Percentiles rank a stretch among this genome's conserved stretches.
phyloP scores from a whole-genome alignment of 805 yeast genomes.

The Wickerhamiella occidentalis region DNA sequence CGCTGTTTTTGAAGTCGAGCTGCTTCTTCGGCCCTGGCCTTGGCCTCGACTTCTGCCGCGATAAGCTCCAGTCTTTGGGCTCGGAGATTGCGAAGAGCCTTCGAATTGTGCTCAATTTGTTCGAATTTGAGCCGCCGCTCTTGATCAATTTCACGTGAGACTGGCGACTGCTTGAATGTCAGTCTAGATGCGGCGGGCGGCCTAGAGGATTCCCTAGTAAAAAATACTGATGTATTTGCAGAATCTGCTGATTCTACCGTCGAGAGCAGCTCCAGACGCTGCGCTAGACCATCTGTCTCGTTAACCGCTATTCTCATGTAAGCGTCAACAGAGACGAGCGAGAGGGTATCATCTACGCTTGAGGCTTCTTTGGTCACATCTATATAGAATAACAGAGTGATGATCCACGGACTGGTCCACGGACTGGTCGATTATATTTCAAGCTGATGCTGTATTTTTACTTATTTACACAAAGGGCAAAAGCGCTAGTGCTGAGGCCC shows the following conservation, averaged over 20 bases:
- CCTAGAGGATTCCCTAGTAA: background rate
- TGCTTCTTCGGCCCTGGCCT: slow-evolving; percentile 9
- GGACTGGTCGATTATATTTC: background rate
- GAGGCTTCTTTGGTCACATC: too few species aligned
- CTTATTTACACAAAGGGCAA: background rate
- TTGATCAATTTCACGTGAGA: background rate
- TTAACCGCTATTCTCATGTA: slow-evolving; percentile 6
- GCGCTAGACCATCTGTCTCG: slow-evolving; percentile 5
- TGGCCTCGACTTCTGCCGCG: slow-evolving; percentile 17
- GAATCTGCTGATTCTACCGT: slow-evolving; percentile 4
- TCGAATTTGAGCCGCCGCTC: background rate
- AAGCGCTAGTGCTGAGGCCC: background rate
- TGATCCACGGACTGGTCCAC: too few species aligned
- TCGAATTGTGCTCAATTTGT: background rate
- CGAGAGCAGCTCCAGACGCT: slow-evolving; percentile 3
- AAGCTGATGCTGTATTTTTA: background rate
- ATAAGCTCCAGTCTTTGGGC: slow-evolving; percentile 1
- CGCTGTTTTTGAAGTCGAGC: background rate
- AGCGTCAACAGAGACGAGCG: background rate
- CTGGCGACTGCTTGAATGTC: background rate
- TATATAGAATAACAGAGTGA: too few species aligned
- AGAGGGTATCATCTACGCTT: too few species aligned
- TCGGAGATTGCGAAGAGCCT: slow-evolving; percentile 2
- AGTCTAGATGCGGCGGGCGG: background rate
- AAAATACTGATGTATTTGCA: background rate